Conservation (phyloP, 306 rosid genomes). For the Cicer cuneatum region DNA sequence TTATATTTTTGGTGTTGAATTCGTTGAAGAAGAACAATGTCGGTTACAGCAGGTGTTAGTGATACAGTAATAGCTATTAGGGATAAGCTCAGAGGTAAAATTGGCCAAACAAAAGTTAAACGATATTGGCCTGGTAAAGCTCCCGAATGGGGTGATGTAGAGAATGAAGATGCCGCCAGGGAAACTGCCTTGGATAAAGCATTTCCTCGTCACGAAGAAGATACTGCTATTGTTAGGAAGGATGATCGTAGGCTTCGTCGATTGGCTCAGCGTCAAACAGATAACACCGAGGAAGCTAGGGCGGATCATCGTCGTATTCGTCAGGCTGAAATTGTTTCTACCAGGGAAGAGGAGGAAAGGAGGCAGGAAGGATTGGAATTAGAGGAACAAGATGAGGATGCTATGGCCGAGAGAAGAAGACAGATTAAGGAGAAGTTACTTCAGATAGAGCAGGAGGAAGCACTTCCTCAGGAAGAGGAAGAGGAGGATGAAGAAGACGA, state of each 20-base stretch:
- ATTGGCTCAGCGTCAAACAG: slow-evolving; percentile 77
- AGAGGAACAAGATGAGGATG: slow-evolving; percentile 78
- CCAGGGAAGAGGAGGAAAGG: slow-evolving; percentile 85
- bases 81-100: slow-evolving; percentile 94
- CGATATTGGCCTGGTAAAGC: slow-evolving; percentile 98
- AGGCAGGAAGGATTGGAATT: slow-evolving; percentile 88
- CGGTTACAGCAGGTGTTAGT: slow-evolving; percentile 98
- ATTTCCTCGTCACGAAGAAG: slow-evolving; percentile 67
- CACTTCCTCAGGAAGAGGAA: slow-evolving; percentile 75
- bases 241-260: slow-evolving; percentile 88
- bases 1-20: slow-evolving; percentile 10
- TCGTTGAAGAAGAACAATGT: slow-evolving; percentile 55
- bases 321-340: slow-evolving; percentile 92
- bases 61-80: slow-evolving; percentile 82
- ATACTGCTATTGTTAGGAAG: slow-evolving; percentile 56
- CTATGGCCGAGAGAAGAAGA: slow-evolving; percentile 81
- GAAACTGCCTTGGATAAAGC: slow-evolving; percentile 76
- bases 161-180: slow-evolving; percentile 61
- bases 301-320: slow-evolving; percentile 93
- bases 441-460: slow-evolving; percentile 89
- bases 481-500: slow-evolving; percentile 77
- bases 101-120: slow-evolving; percentile 87
- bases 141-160: slow-evolving; percentile 94
- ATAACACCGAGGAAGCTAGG: slow-evolving; percentile 87
- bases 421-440: slow-evolving; percentile 72